These are phyloP conservation scores for Triadica sebifera DNA, from an alignment of 345 rosid species.

Conservation along the genomic window DNA sequence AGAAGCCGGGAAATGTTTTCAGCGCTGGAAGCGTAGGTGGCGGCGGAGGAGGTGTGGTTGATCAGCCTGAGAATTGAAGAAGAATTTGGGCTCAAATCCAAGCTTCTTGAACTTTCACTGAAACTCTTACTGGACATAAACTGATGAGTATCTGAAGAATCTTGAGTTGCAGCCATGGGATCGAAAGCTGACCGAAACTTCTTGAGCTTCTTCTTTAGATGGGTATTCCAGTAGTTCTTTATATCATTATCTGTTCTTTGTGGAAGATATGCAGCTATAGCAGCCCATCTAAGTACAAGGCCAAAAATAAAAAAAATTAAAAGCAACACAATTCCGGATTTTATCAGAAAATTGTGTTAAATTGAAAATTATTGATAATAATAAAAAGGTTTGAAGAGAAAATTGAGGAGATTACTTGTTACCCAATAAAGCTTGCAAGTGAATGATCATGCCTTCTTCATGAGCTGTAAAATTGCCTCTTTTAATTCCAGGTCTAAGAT, in stretches of 20 bases:
- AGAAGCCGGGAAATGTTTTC: constrained; percentile 92
- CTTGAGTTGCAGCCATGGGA: constrained; percentile 24
- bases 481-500: constrained; percentile 96
- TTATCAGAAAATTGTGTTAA: too few relatives aligned
- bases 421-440: constrained; percentile 97
- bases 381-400: background rate
- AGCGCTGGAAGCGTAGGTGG: constrained; percentile 77
- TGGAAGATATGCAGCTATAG: constrained; percentile 97
- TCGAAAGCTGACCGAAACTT: constrained; percentile 50
- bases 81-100: constrained; percentile 26
- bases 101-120: constrained; percentile 22
- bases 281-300: constrained; percentile 71
- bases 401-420: constrained; percentile 59
- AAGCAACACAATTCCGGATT: too few relatives aligned
- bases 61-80: constrained; percentile 5
- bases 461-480: constrained; percentile 93
- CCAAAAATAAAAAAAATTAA: background rate
- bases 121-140: background rate
- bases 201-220: constrained; percentile 93
- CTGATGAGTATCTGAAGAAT: background rate
- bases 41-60: constrained; percentile 15
- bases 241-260: constrained; percentile 95
- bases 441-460: constrained; percentile 98
- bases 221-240: constrained; percentile 99
- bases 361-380: too few relatives aligned